Conservation (phyloP, 352 stramenopile species). For the Heterotrichella gracilis region DNA sequence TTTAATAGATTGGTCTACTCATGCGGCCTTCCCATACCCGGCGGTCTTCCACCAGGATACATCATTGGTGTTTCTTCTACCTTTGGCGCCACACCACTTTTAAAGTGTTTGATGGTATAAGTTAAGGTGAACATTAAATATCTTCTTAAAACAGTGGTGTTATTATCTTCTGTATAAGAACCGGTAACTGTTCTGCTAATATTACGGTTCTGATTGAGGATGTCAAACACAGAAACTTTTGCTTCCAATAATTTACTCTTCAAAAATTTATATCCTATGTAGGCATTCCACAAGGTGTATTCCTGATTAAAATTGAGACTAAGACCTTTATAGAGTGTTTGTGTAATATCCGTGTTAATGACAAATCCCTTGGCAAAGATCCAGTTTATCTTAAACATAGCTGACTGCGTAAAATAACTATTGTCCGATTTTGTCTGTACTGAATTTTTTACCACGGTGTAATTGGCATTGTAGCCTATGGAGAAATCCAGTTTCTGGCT, state of each 20-base stretch:
- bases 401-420: background rate
- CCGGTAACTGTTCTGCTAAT: background rate
- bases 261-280: background rate
- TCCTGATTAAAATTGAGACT: background rate
- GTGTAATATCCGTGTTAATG: background rate
- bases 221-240: conserved; percentile 1
- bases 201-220: background rate
- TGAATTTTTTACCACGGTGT: background rate
- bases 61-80: background rate
- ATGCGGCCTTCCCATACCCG: background rate
- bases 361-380: background rate
- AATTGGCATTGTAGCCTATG: background rate
- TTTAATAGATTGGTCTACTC: too few relatives aligned
- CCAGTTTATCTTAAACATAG: background rate
- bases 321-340: background rate
- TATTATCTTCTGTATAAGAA: background rate
- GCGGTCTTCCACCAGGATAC: background rate
- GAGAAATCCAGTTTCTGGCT: background rate
- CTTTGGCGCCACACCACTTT: background rate
- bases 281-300: background rate
- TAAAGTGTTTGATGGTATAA: background rate
- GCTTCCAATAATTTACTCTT: conserved; percentile 8
- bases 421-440: background rate
- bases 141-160: background rate
- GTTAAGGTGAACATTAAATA: background rate